These are phyloP conservation scores for Cystobasidiaceae sp. DNA, from an alignment of 1,284 basidiomycete species.

Conservation along the genomic window DNA sequence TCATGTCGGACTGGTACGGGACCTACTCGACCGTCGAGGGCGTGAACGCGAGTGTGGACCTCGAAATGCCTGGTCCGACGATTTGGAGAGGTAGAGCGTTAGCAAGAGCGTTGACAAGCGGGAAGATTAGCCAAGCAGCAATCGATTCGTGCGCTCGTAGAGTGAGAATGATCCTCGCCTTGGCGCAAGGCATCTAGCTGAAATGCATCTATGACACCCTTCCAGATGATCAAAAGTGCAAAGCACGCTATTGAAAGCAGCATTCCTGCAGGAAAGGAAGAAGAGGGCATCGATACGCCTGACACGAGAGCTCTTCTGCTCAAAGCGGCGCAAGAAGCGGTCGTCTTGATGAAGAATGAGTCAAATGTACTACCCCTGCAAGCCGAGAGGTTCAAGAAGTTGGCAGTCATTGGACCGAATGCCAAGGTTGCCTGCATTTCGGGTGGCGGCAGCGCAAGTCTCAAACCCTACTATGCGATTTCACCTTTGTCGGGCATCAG, in stretches of 20 bases:
- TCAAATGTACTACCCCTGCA: conserved; percentile 57
- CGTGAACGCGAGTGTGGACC: conserved; percentile 68
- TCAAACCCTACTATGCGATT: conserved; percentile 66
- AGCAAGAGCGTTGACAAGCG: conserved; percentile 56
- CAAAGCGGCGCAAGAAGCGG: conserved; percentile 58
- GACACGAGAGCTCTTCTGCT: conserved; percentile 56
- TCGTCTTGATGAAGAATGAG: conserved; percentile 66
- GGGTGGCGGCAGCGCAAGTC: conserved; percentile 68
- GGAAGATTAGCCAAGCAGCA: conserved; percentile 55
- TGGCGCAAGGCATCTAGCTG: not conserved
- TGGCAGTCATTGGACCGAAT: conserved; percentile 65
- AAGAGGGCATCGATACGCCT: conserved; percentile 51
- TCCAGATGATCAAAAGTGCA: conserved; percentile 35
- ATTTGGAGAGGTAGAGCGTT: conserved; percentile 54
- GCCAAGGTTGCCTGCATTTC: conserved; percentile 59
- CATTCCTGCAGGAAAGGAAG: conserved; percentile 33
- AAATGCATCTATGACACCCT: not conserved
- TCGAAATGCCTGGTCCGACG: conserved; percentile 56
- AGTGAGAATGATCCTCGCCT: not conserved
- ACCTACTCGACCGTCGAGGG: conserved; percentile 60
- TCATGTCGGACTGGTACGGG: conserved; percentile 1
- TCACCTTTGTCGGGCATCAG: conserved; percentile 61
- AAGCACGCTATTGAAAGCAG: conserved; percentile 33
- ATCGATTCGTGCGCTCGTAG: conserved; percentile 55
- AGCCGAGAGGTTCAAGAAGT: conserved; percentile 53